Evolutionary conservation across 148 eudicot genomes (phyloP).

Genomic region (Silene uniflora): DNA sequence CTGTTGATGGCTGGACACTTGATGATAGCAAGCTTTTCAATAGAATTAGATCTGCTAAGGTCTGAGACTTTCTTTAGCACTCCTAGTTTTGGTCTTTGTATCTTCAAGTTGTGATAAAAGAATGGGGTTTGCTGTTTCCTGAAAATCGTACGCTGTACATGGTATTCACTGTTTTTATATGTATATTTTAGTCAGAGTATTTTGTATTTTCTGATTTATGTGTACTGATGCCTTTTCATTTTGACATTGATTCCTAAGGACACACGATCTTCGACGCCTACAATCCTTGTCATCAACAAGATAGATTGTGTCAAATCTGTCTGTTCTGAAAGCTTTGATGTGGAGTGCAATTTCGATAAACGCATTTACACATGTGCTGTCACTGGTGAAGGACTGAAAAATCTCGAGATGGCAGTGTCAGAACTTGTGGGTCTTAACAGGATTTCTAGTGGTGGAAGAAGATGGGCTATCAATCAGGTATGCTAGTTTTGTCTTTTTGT

Average conservation of each 20-base stretch:
- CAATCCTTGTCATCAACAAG: slow-evolving; percentile 84
- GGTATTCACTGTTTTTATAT: background rate
- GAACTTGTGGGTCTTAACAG: slow-evolving; percentile 71
- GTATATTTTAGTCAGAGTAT: background rate
- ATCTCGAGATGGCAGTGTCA: slow-evolving; percentile 63
- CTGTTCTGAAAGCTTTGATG: slow-evolving; percentile 35
- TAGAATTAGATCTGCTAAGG: slow-evolving; percentile 69
- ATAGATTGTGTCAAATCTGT: slow-evolving; percentile 61
- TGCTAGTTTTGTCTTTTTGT: background rate
- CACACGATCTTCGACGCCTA: slow-evolving; percentile 49
- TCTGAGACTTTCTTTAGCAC: slow-evolving; percentile 20
- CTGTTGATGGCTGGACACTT: slow-evolving; percentile 84
- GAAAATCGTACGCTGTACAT: background rate
- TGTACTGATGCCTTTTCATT: background rate
- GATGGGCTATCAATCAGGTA: slow-evolving; percentile 93
- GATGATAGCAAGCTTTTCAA: slow-evolving; percentile 72
- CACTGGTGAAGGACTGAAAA: slow-evolving; percentile 73
- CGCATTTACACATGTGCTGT: slow-evolving; percentile 77
- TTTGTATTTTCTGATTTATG: background rate
- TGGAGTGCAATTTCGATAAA: slow-evolving; percentile 38
- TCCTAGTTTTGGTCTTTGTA: background rate
- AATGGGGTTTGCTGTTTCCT: background rate
- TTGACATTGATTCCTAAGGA: slow-evolving; percentile 34
- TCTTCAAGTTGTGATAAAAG: background rate
- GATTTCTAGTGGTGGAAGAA: slow-evolving; percentile 63